Conservation (phyloP, 352 stramenopile genomes). For the Globisporangium middletonii region DNA sequence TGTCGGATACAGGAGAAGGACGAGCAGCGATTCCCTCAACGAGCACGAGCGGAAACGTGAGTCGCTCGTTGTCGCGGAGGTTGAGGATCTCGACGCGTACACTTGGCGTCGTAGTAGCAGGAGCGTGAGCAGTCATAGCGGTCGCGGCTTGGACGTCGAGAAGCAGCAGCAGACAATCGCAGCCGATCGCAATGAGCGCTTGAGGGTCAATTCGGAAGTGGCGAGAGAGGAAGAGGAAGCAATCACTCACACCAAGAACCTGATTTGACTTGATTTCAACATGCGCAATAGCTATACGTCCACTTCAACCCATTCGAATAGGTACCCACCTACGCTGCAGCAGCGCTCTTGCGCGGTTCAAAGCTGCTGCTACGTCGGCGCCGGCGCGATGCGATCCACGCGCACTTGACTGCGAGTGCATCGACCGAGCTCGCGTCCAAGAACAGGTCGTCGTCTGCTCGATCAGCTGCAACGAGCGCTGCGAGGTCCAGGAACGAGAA, state of each 20-base stretch:
- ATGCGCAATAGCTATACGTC: background rate
- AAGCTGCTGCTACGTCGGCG: conserved; percentile 11
- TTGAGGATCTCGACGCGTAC: conserved; percentile 70
- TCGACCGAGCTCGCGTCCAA: conserved; percentile 15
- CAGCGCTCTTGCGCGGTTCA: conserved; percentile 9
- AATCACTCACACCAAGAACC: background rate
- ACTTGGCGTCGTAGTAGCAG: background rate
- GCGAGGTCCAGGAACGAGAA: conserved; percentile 12
- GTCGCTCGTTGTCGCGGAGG: conserved; percentile 67
- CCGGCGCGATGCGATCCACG: conserved; percentile 17
- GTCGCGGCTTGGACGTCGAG: background rate
- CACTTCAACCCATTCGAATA: background rate
- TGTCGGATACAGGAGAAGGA: conserved; percentile 17
- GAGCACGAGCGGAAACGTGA: conserved; percentile 47
- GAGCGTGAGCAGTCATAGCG: no score
- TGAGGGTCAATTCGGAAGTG: background rate
- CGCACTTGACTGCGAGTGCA: conserved; percentile 10
- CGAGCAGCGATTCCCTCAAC: conserved; percentile 23
- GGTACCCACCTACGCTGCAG: conserved; percentile 4
- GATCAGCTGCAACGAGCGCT: conserved; percentile 3
- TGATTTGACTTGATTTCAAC: no score
- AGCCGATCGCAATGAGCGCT: no score
- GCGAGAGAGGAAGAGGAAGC: background rate
- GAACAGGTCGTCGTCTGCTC: background rate
- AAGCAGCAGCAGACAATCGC: no score